phyloP scores from a whole-genome alignment of 2,329 filamentous ascomycete genomes.

The Xylaria multiplex region DNA sequence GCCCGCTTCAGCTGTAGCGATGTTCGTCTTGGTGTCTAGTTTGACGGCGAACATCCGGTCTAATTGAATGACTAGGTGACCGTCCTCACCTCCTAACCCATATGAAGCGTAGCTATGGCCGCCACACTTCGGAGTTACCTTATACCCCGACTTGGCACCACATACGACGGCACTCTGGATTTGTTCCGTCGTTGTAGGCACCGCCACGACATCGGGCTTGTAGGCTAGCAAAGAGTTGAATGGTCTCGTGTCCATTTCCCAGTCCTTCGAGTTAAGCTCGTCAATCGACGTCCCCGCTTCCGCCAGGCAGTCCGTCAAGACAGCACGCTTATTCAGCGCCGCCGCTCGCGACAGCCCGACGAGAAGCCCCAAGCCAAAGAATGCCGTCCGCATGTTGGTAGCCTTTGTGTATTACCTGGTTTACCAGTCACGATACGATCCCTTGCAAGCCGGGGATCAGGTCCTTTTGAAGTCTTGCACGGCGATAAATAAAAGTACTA shows the following conservation, averaged over 20 bases:
- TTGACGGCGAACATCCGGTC: conserved; percentile 55
- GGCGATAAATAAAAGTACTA: conserved; percentile 31
- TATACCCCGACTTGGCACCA: conserved; percentile 53
- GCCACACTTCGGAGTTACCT: conserved; percentile 58
- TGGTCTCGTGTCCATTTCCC: conserved; percentile 43
- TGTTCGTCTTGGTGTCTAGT: conserved; percentile 52
- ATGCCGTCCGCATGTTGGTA: conserved; percentile 40
- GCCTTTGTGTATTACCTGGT: conserved; percentile 10
- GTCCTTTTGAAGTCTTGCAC: conserved; percentile 29
- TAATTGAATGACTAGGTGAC: conserved; percentile 58
- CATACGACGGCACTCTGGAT: conserved; percentile 57
- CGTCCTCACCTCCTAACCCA: conserved; percentile 58
- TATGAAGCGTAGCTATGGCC: conserved; percentile 62
- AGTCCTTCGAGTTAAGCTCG: conserved; percentile 45
- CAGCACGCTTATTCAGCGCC: conserved; percentile 44
- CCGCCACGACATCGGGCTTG: conserved; percentile 54
- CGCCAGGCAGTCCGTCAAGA: conserved; percentile 45
- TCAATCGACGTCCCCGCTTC: conserved; percentile 42
- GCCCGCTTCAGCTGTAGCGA: conserved; percentile 56
- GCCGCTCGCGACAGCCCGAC: conserved; percentile 39
- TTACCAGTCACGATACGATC: neutral
- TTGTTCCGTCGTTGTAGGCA: conserved; percentile 55
- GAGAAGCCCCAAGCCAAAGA: conserved; percentile 42
- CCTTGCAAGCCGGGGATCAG: conserved; percentile 12
- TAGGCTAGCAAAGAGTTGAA: conserved; percentile 47